Evolutionary conservation across 306 rosid species (phyloP).

Genomic region (Cicer arietinum): DNA sequence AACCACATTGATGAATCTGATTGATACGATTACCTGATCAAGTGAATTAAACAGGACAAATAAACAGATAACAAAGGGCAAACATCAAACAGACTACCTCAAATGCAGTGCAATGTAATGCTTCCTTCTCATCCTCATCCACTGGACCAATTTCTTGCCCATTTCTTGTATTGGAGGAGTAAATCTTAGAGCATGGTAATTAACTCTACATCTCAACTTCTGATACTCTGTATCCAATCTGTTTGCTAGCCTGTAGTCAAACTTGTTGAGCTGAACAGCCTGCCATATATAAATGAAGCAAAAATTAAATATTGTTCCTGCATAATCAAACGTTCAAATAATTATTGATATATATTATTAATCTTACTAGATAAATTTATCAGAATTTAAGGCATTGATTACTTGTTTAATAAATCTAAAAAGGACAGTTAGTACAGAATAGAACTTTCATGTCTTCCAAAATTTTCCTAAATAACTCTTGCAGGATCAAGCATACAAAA

Average conservation of each 20-base stretch:
- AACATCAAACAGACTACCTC: constrained; percentile 63
- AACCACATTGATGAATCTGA: constrained; percentile 18
- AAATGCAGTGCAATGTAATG: constrained; percentile 90
- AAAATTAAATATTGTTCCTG: constrained; percentile 40
- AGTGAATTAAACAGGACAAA: constrained; percentile 31
- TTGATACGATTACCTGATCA: constrained; percentile 21
- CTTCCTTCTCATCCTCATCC: constrained; percentile 82
- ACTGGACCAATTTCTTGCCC: constrained; percentile 78
- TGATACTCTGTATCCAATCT: constrained; percentile 85
- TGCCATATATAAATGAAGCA: constrained; percentile 57
- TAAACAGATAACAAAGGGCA: constrained; percentile 31
- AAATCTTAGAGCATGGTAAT: constrained; percentile 91
- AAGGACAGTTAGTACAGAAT: constrained; percentile 20
- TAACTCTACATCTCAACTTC: constrained; percentile 94
- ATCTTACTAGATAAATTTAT: constrained; percentile 6
- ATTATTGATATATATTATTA: constrained; percentile 36
- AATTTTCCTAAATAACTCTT: constrained; percentile 30
- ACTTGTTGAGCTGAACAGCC: constrained; percentile 95
- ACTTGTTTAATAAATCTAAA: constrained; percentile 25
- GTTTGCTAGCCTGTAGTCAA: constrained; percentile 98
- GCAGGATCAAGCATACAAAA: constrained; percentile 25
- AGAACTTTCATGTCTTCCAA: constrained; percentile 18
- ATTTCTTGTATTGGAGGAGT: constrained; percentile 70
- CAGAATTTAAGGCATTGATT: constrained; percentile 22
- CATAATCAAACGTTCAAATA: constrained; percentile 41